Base-by-base conservation (phyloP, 306 rosid genomes). In the Lablab purpureus region DNA sequence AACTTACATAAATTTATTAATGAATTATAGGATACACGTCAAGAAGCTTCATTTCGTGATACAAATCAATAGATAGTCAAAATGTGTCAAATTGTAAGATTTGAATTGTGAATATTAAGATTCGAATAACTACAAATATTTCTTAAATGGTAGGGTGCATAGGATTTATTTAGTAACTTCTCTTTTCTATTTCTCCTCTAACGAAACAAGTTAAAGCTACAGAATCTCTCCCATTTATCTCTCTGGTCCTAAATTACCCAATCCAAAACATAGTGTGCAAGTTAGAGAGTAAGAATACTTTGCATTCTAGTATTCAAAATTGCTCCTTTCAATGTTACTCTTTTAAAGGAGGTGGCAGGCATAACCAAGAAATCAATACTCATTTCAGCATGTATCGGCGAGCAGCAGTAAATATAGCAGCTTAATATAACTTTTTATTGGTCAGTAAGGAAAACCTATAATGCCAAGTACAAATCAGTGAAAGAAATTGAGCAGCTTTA, bases 291-390 rank as follows among this genome's bases (percentile, higher is more conserved):
- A 22, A 14, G 15, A 64, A 47, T 64, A 47, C 43, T 49, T 3
- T 14, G 27, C 9, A 34, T 76, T 32, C 25, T 8, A 11, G 49
- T 10, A 63, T 30, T 32, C 8, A 49, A 47, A 49, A 14, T 54
- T 64, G 45, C 12, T 18, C 40, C 73, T 51, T 76, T 76, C 66
- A 21, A 64, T 45, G 14, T 51, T 65, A 65, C 66, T 36, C 27
- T 17, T 47, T 21, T 5, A 65, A 36, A 64, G 52, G 80, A 60
- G n/a, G 46, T n/a, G 70, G 3, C 27, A 64, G 25, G 66, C 43
- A 51, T 14, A 49, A 17, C 5, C 40, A 64, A 14, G 27, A 36
- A 65, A 67, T 22, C 10, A 65, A 34, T 36, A 60, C 17, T 22
- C 41, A 22, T 11, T 47, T 51, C 19, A 15, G 27, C 65, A 65